Evolutionary conservation across 768 basidiomycete genomes (phyloP).

Genomic region (Chiua virens): DNA sequence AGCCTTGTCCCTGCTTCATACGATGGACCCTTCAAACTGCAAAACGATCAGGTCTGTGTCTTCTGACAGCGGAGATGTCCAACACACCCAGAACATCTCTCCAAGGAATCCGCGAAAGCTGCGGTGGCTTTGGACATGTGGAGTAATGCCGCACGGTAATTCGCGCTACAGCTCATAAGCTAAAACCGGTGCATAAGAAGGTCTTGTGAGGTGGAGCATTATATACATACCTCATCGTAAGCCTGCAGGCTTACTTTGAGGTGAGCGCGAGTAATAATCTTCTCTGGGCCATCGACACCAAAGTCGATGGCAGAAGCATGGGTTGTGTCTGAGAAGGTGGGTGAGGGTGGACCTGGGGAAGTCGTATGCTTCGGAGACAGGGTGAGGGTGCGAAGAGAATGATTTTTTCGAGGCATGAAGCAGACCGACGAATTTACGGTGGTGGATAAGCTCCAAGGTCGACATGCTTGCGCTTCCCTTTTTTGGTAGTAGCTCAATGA

Average conservation of each 20-base stretch:
- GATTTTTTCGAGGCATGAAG: constrained; percentile 51
- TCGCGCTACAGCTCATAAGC: constrained; percentile 74
- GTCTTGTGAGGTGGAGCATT: not conserved
- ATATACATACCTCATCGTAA: constrained; percentile 70
- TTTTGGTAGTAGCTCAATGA: constrained; percentile 14
- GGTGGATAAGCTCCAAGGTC: constrained; percentile 13
- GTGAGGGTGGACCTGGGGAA: constrained; percentile 70
- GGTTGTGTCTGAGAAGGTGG: constrained; percentile 81
- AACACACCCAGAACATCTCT: constrained; percentile 76
- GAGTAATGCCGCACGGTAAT: constrained; percentile 78
- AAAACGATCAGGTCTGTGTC: not conserved
- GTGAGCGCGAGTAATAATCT: constrained; percentile 80
- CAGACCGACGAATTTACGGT: constrained; percentile 8
- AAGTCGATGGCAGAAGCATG: constrained; percentile 77
- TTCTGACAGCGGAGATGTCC: not conserved
- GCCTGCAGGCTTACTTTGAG: constrained; percentile 76
- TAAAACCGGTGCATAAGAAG: constrained; percentile 37
- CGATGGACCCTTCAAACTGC: constrained; percentile 72
- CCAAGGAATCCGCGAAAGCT: constrained; percentile 83
- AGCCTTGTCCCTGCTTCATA: constrained; percentile 81
- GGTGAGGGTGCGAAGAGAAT: constrained; percentile 55
- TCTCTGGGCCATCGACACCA: constrained; percentile 70
- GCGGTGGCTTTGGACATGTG: constrained; percentile 83
- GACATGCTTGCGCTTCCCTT: constrained; percentile 3
- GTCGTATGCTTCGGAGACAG: constrained; percentile 45